Conservation (phyloP, 2,329 filamentous ascomycete genomes). For the Nannizziopsis arthrosporioides region DNA sequence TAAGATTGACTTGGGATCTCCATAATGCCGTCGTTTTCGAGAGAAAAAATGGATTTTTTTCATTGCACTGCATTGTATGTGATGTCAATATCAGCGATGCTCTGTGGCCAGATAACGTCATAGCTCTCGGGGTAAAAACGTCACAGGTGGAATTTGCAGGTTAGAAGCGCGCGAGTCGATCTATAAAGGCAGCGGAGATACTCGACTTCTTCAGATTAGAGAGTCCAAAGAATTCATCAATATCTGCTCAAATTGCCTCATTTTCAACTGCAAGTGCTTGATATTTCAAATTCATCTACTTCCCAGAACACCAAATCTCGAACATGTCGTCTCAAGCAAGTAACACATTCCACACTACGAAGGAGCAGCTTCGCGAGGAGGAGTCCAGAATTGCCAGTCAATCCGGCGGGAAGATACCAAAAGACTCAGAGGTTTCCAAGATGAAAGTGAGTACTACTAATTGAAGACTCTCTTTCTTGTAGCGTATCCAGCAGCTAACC, state of each 20-base stretch:
- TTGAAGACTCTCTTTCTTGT: not conserved
- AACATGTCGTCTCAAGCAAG: conserved; percentile 25
- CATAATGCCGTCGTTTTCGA: not conserved
- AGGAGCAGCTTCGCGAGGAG: conserved; percentile 39
- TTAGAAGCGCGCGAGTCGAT: not conserved
- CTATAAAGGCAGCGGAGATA: not conserved
- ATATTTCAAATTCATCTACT: not conserved
- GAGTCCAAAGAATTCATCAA: not conserved
- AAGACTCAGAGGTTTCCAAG: conserved; percentile 35
- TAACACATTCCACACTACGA: conserved; percentile 39
- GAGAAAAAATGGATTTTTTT: no score
- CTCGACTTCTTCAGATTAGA: not conserved
- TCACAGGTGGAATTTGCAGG: not conserved
- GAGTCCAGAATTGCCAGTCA: conserved; percentile 33
- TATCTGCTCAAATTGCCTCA: not conserved
- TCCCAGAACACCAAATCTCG: not conserved
- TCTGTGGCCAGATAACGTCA: not conserved
- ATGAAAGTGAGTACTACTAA: conserved; percentile 33
- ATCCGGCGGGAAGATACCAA: conserved; percentile 33
- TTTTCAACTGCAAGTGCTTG: not conserved
- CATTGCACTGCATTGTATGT: no score
- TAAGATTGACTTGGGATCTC: not conserved
- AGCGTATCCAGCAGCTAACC: not conserved
- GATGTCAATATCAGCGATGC: not conserved
- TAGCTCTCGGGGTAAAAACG: not conserved